These are phyloP conservation scores for Monilinia aucupariae DNA, from an alignment of 2,329 filamentous ascomycete species.

Conservation along the genomic window DNA sequence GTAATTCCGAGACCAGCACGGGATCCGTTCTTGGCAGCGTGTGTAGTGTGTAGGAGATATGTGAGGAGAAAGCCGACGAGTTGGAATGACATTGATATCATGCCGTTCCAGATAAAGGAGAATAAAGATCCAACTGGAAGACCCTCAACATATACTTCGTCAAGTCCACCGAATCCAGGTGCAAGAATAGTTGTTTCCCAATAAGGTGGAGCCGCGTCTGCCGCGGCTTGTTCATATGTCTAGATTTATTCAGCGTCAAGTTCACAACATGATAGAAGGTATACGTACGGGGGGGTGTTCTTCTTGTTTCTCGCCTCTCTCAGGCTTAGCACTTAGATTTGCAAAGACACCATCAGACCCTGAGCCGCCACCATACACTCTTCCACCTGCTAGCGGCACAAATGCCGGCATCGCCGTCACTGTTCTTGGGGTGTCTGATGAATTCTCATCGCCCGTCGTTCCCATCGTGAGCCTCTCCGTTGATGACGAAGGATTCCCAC, in stretches of 20 bases:
- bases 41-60: conserved; percentile 94
- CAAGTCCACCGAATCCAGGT: conserved; percentile 79
- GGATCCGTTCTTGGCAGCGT: conserved; percentile 96
- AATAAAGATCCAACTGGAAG: conserved; percentile 87
- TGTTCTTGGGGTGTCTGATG: conserved; percentile 28
- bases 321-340: conserved; percentile 86
- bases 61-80: conserved; percentile 96
- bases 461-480: conserved; percentile 30
- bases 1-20: conserved; percentile 91
- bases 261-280: conserved; percentile 9
- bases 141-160: conserved; percentile 96
- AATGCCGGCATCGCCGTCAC: conserved; percentile 31
- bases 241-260: conserved; percentile 38
- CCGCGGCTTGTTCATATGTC: conserved; percentile 97
- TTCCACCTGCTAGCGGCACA: conserved; percentile 30
- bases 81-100: conserved; percentile 97
- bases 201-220: conserved; percentile 92
- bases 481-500: conserved; percentile 46
- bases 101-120: conserved; percentile 84
- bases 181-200: conserved; percentile 99
- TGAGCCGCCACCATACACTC: conserved; percentile 66
- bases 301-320: conserved; percentile 71
- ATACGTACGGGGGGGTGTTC: conserved; percentile 86
- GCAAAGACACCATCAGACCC: conserved; percentile 94
- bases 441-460: conserved; percentile 19